Percentiles rank a stretch among this genome's conserved stretches.
Conservation (phyloP, 805 yeast species). For the Millerozyma acaciae region DNA sequence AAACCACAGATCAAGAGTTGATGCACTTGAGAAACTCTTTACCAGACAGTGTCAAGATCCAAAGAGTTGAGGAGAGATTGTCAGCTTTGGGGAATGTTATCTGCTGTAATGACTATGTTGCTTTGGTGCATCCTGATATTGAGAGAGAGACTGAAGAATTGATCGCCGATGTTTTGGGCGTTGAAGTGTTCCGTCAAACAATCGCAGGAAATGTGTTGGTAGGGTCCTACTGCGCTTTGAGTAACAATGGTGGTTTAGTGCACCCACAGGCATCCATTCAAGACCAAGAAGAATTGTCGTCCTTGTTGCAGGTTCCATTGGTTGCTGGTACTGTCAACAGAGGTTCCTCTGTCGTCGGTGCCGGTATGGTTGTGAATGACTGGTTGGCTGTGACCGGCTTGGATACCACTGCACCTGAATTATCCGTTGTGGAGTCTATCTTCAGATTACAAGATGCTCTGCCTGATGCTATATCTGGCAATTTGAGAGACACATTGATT, state of each 20-base stretch:
- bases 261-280: conserved; percentile 97
- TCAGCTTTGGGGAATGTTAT: conserved; percentile 97
- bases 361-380: conserved; percentile 98
- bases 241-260: conserved; percentile 97
- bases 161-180: conserved; percentile 96
- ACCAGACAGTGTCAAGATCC: conserved; percentile 93
- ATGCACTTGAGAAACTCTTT: conserved; percentile 95
- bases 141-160: conserved; percentile 99
- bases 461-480: conserved; percentile 79
- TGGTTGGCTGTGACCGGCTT: conserved; percentile 96
- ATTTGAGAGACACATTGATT: conserved; percentile 86
- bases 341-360: conserved; percentile 97
- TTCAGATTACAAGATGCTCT: conserved; percentile 90
- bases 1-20: conserved; percentile 96
- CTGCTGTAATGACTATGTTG: conserved; percentile 98
- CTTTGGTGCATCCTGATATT: conserved; percentile 97
- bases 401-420: conserved; percentile 98
- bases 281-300: conserved; percentile 96
- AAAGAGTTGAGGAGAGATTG: conserved; percentile 95
- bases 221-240: conserved; percentile 91
- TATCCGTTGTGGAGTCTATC: conserved; percentile 93
- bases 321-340: conserved; percentile 99
- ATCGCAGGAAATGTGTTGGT: conserved; percentile 97
- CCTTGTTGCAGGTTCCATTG: conserved; percentile 91
- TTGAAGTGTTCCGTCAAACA: conserved; percentile 98